These are phyloP conservation scores for Helicostylum pulchrum DNA, from an alignment of 192 early-diverging fungal genomes.

Conservation along the genomic window DNA sequence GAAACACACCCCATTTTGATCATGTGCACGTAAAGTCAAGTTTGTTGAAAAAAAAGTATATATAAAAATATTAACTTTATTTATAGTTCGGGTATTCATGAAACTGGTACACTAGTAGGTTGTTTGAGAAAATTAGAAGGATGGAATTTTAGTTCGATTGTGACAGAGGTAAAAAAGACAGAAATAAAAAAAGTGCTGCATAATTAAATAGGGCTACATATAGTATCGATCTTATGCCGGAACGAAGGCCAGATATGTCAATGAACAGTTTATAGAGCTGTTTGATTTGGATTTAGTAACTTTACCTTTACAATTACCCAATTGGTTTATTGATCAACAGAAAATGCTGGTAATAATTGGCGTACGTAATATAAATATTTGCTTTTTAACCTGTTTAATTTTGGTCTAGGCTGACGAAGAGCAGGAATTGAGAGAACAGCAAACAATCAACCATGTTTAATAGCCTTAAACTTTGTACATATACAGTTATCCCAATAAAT, in stretches of 20 bases:
- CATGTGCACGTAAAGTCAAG: constrained; percentile 75
- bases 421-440: not conserved
- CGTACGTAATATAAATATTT: too few relatives aligned
- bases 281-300: constrained; percentile 92
- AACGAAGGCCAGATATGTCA: constrained; percentile 82
- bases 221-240: constrained; percentile 92
- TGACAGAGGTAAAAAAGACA: constrained; percentile 68
- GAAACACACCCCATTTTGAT: constrained; percentile 84
- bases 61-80: not conserved
- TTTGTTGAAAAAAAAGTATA: not conserved
- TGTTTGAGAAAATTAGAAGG: constrained; percentile 90
- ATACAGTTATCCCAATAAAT: too few relatives aligned
- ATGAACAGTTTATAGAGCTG: constrained; percentile 93
- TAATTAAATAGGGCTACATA: constrained; percentile 1
- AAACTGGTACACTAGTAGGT: constrained; percentile 91
- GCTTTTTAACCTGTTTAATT: too few relatives aligned
- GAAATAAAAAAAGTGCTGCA: not conserved
- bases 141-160: constrained; percentile 97
- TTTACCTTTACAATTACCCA: constrained; percentile 69
- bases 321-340: constrained; percentile 77
- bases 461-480: too few relatives aligned
- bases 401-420: not conserved
- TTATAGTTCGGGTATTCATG: constrained; percentile 80
- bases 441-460: not conserved
- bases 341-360: constrained; percentile 53